Base-by-base conservation (phyloP, 2,329 filamentous ascomycete species). In the Microsporum canis region DNA sequence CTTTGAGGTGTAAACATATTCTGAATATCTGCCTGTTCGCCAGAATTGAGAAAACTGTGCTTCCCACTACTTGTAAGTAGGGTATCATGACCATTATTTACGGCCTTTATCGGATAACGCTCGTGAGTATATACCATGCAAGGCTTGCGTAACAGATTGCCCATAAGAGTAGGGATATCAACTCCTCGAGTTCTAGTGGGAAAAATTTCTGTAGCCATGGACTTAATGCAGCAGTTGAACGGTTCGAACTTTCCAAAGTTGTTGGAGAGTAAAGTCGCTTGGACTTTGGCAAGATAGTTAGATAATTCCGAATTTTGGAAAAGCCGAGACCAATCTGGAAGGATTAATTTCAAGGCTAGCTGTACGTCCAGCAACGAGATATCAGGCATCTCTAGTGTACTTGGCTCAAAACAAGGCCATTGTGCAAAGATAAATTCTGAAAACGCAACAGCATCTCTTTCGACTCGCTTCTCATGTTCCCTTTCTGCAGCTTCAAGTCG, bases 271-370 rank as follows among this genome's bases (percentile, higher is more conserved):
- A 82, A 62, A 6, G 80, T 64, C 0, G 53, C 4, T 59, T 84
- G 79, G 0, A 80, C 75, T 31, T 73, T 49, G 7, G 71, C 60
- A 0, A 83, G 62, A 64, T 83, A 78, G 0, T 67, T 47, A 0
- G 72, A 75, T 0, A 84, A 71, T 33, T 79, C 72, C 7, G 73
- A 63, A 51, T 84, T 84, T 3, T 76, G 71, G n/a, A 72, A 76
- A 0, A 82, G 65, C 0, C 77, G 74, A 3, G 69, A 63, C 81
- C 81, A 84, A 58, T 82, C 77, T 0, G 73, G 73, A 0, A 65
- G 63, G 12, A 84, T 67, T 0, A 68, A 65, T 0, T 71, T 64
- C 1, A 82, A 41, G 2, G 79, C 80, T 8, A 63, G 14, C 1
- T 57, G 10, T 10, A 58, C 34, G 51, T 63, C 57, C 10, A 63